phyloP scores from a whole-genome alignment of 2,329 filamentous ascomycete species.

The Myriosclerotinia scirpicola region DNA sequence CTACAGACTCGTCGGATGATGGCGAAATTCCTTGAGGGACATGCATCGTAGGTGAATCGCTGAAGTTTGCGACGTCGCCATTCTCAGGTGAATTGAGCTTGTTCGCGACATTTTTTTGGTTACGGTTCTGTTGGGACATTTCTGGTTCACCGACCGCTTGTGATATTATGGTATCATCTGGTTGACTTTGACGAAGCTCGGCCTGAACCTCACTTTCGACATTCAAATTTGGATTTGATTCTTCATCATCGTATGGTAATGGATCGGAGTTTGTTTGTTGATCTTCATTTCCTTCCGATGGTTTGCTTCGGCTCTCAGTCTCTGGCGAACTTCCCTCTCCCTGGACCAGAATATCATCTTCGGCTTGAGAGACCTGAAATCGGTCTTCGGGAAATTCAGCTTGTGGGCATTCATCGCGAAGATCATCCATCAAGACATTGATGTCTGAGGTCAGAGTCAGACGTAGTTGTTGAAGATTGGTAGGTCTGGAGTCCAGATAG shows the following conservation, averaged over 20 bases:
- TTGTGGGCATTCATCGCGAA: background rate
- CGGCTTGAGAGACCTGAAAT: background rate
- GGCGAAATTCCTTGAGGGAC: too few relatives aligned
- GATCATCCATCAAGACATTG: background rate
- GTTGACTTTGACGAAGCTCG: background rate
- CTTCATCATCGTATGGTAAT: background rate
- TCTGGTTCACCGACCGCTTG: background rate
- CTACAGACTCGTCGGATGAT: background rate
- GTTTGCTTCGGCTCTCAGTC: background rate
- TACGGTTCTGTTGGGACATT: background rate
- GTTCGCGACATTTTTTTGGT: background rate
- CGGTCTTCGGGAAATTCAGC: background rate
- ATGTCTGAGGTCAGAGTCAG: background rate
- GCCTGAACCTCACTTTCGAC: background rate
- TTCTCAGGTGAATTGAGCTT: background rate
- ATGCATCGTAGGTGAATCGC: slow-evolving; percentile 3
- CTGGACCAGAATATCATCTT: background rate
- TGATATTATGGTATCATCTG: background rate
- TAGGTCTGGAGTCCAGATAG: slow-evolving; percentile 9
- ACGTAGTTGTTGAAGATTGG: background rate
- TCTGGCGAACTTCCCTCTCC: slow-evolving; percentile 7
- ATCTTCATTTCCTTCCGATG: background rate
- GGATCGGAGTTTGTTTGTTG: background rate
- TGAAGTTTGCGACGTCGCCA: background rate
- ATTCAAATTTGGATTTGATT: background rate